phyloP scores from a whole-genome alignment of 331 rosid species.

The Erythrophleum ivorense region DNA sequence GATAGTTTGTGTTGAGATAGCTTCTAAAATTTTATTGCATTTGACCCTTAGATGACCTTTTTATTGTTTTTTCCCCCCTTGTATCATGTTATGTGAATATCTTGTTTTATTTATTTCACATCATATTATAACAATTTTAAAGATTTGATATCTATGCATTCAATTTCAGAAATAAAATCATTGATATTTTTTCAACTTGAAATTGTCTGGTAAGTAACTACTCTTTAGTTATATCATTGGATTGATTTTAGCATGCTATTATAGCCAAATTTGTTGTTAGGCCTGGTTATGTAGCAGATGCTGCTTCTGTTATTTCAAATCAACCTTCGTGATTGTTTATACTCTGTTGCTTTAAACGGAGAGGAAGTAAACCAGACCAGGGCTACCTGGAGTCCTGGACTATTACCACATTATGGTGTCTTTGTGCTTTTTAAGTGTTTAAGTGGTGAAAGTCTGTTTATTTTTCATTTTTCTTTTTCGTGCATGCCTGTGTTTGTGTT shows the following conservation, averaged over 20 bases:
- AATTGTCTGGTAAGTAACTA: background rate
- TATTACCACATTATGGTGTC: background rate
- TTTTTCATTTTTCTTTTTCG: background rate
- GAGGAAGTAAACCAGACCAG: background rate
- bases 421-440: background rate
- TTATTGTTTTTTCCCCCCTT: background rate
- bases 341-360: background rate
- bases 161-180: background rate
- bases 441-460: background rate
- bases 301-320: no score
- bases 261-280: no score
- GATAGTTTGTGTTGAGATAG: no score
- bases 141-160: background rate
- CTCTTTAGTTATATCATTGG: background rate
- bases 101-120: background rate
- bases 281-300: no score
- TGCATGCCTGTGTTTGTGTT: background rate
- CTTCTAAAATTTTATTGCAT: no score
- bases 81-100: background rate
- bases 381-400: background rate
- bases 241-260: no score
- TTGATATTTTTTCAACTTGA: no score
- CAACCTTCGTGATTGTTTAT: no score
- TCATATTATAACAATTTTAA: background rate
- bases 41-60: background rate